Base-by-base conservation (phyloP, 768 basidiomycete species). In the Rhodosporidiobolus sp. region DNA sequence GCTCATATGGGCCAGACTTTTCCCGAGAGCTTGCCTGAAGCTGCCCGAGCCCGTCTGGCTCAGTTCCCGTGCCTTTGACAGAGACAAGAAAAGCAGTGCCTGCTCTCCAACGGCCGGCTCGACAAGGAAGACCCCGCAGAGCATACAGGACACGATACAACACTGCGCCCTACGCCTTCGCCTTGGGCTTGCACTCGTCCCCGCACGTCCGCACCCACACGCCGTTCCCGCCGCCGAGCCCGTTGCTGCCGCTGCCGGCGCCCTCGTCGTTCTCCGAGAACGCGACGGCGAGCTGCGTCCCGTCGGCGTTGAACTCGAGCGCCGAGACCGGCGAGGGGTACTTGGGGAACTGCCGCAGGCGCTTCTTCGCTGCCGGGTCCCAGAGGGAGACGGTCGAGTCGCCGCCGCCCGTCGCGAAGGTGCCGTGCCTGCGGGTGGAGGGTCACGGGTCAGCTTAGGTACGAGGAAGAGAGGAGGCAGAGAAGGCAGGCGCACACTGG, bases 281-380 rank as follows among this genome's bases (percentile, higher is more conserved):
- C 48, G 80, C 83, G 52, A 83, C 80, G 12, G 83, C 83, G 55
- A 83, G 75, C 60, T 78, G 79, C 28, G 62, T 76, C 6, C 83
- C 82, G 65, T 83, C 81, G 4, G 80, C 88, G 5, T 89, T 80
- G 77, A 83, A 83, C 24, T 79, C 78, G 67, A 84, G 77, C 0
- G 79, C 78, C 6, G 82, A 82, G 68, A 83, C 78, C n/a, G 82
- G 85, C 0, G 86, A 85, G 8, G 85, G 81, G 82, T 88, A 93
- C 79, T 91, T 91, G 0, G 89, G 88, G 74, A 91, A 94, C 77
- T 95, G 93, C 34, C 93, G 88, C 64, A 98, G 83, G 3, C 96
- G 88, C 80, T 98, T 98, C 84, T 97, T 96, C 65, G 94, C 89
- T 75, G 89, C 89, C 81, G 94, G 93, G 79, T 98, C 96, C 96